Evolutionary conservation across 2,329 filamentous ascomycete species (phyloP), one percentile per base, ranked within the genome.

Genomic region (Ceratocystis harringtonii): DNA sequence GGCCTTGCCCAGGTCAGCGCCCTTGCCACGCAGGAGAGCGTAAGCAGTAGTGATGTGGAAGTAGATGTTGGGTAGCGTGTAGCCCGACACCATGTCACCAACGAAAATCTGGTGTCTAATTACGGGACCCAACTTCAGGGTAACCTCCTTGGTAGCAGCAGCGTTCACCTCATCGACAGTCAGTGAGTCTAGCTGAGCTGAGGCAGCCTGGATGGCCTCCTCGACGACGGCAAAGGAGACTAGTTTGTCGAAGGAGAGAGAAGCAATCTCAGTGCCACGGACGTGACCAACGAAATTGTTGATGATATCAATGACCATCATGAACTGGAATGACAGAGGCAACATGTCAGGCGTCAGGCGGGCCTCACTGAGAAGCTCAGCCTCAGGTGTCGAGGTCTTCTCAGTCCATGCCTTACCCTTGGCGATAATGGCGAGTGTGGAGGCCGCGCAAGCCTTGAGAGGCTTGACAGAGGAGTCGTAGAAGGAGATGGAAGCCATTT

Each of bases 41-140:
- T 87, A 86, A 5, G 80, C 78, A 5, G 78, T 83, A 28, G 74
- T 77, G 3, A 81, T 67, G 69, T 87, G 84, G 71, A 87, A 87
- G 72, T 77, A 84, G 70, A 85, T 78, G 71, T 86, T 85, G 12
- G 83, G 82, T 48, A 84, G 66, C 2, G 73, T 76, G 70, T 77
- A 84, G 0, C 73, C 72, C 61, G 70, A 68, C 66, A 69, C 15
- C 68, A 65, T 22, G 15, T 70, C 60, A 55, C 68, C 69, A 41
- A 68, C 17, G 10, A 67, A 63, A 5, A 65, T 58, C 48, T 65
- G 28, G n/a, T 61, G 28, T 3, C 44, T 68, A 19, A 70, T 65
- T 22, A 63, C 58, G 58, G 71, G 71, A 1, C 75, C 61, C 45
- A 70, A 69, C 68, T 69, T 68, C 43, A 76, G 50, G 48, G 68